Conservation (phyloP, 345 rosid genomes). For the Eucalyptus curtisii region DNA sequence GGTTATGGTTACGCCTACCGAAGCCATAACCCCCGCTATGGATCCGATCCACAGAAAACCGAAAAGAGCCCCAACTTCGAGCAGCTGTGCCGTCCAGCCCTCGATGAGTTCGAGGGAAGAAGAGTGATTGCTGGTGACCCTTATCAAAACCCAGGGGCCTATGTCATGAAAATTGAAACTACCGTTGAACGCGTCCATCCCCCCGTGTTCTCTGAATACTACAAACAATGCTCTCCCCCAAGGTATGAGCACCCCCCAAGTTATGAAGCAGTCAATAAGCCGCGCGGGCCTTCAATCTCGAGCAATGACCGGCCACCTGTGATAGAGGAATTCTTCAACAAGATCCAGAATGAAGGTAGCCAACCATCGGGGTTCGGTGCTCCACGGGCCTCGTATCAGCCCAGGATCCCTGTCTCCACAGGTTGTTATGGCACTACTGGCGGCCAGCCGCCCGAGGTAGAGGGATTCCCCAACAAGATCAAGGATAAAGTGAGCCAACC, state of each 20-base stretch:
- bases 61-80: background rate
- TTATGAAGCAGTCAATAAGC: background rate
- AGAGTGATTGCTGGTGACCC: background rate
- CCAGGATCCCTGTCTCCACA: background rate
- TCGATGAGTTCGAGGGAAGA: background rate
- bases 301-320: background rate
- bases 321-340: background rate
- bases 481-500: background rate
- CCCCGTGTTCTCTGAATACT: background rate
- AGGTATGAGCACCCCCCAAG: background rate
- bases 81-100: background rate
- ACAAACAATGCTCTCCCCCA: background rate
- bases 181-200: background rate
- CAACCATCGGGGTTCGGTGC: conserved; percentile 1
- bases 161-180: background rate
- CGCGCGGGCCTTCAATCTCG: background rate
- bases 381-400: background rate
- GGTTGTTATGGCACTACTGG: background rate
- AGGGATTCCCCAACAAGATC: background rate
- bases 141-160: background rate
- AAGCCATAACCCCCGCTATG: background rate
- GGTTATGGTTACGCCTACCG: background rate
- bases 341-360: background rate
- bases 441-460: background rate
- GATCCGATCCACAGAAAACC: background rate